Conservation (phyloP, 441 rosid species). For the Capsella rubella region DNA sequence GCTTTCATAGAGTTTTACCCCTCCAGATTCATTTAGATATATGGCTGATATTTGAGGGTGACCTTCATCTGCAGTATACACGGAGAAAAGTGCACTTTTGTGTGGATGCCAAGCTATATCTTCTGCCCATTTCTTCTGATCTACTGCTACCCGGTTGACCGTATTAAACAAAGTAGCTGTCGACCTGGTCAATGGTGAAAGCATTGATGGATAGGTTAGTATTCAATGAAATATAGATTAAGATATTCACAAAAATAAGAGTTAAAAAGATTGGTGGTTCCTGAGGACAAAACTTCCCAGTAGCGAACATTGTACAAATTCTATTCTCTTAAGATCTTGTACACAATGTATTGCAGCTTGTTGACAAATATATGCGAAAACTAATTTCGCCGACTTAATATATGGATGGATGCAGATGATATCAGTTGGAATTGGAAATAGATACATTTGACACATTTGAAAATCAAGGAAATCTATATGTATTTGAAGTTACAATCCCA, state of each 20-base stretch:
- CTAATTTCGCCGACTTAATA: background rate
- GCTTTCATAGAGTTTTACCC: slow-evolving; percentile 54
- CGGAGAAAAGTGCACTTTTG: slow-evolving; percentile 71
- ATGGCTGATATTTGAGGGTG: slow-evolving; percentile 86
- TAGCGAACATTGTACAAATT: slow-evolving; percentile 4
- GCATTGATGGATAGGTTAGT: slow-evolving; percentile 22
- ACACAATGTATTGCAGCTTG: background rate
- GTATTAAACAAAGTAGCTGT: slow-evolving; percentile 68
- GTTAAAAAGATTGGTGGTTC: background rate
- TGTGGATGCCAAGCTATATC: slow-evolving; percentile 93
- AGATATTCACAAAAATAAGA: background rate
- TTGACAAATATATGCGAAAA: slow-evolving; percentile 6
- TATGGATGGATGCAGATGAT: background rate
- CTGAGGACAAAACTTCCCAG: slow-evolving; percentile 11
- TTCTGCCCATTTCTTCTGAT: slow-evolving; percentile 92
- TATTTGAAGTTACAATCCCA: background rate
- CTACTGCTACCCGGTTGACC: slow-evolving; percentile 59
- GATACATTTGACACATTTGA: background rate
- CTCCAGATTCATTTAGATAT: slow-evolving; percentile 65
- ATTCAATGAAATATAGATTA: background rate
- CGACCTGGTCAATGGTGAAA: slow-evolving; percentile 56
- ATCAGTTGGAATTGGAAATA: background rate
- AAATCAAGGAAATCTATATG: background rate
- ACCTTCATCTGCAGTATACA: slow-evolving; percentile 74
- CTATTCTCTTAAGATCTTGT: background rate